Percentiles rank a stretch among this genome's conserved stretches.
Conservation (phyloP, 805 yeast species). For the Wickerhamomyces strasburgensis region DNA sequence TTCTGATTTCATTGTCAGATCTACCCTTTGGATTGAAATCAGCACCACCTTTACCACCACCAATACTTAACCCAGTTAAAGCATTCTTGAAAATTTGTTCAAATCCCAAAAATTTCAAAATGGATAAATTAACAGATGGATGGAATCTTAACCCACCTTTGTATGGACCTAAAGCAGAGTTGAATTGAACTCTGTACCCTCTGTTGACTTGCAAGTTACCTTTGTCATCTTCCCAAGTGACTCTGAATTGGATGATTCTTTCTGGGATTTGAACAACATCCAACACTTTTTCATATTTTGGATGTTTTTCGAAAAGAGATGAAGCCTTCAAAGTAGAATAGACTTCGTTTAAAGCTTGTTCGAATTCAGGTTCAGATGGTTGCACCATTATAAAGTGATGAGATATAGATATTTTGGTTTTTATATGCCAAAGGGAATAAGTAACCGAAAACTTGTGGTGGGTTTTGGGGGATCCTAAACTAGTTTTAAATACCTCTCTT, state of each 20-base stretch:
- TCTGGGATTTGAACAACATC: constrained; percentile 93
- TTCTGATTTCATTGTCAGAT: constrained; percentile 89
- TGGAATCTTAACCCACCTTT: constrained; percentile 99
- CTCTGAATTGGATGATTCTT: constrained; percentile 95
- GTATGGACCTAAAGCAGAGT: constrained; percentile 98
- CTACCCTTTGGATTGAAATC: constrained; percentile 97
- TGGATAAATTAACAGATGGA: constrained; percentile 92
- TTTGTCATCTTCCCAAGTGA: constrained; percentile 94
- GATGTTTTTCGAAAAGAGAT: constrained; percentile 81
- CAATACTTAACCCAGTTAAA: constrained; percentile 93
- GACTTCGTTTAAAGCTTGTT: constrained; percentile 96
- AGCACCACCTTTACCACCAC: constrained; percentile 99
- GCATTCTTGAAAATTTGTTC: constrained; percentile 99
- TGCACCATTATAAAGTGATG: constrained; percentile 51
- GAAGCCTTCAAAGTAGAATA: constrained; percentile 86
- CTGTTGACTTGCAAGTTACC: constrained; percentile 90
- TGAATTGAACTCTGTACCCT: constrained; percentile 98
- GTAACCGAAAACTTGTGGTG: too few relatives aligned
- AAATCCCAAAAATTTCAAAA: constrained; percentile 93
- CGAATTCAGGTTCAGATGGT: constrained; percentile 96
- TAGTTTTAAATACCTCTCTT: not conserved
- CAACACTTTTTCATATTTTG: constrained; percentile 82
- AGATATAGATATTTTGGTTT: too few relatives aligned
- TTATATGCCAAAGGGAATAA: too few relatives aligned
- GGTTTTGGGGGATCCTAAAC: not conserved